These are phyloP conservation scores for Oryza australiensis DNA, from an alignment of 176 grass and related monocot species.

Conservation along the genomic window DNA sequence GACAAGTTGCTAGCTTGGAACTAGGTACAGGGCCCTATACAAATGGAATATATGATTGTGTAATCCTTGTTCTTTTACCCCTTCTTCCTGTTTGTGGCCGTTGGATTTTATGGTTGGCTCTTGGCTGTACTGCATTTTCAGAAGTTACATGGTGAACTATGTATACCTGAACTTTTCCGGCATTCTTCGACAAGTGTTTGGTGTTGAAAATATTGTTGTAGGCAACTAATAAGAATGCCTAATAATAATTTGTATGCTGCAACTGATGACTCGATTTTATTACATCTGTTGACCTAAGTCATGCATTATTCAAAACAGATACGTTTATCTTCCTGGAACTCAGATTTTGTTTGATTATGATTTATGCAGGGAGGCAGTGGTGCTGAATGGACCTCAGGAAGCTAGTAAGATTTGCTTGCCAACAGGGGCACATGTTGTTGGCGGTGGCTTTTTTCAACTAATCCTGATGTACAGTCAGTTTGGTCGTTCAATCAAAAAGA, in stretches of 20 bases:
- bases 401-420: conserved; percentile 40
- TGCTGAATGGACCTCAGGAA: conserved; percentile 52
- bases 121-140: neutral
- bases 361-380: conserved; percentile 49
- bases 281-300: neutral
- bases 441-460: conserved; percentile 57
- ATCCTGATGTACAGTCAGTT: conserved; percentile 68
- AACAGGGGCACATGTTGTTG: conserved; percentile 30
- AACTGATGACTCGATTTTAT: neutral
- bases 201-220: conserved; percentile 1
- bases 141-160: neutral
- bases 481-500: conserved; percentile 79
- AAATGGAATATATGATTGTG: neutral
- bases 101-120: conserved; percentile 1
- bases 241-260: neutral
- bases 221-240: conserved; percentile 9
- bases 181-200: neutral
- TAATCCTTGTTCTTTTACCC: neutral
- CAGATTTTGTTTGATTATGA: conserved; percentile 9
- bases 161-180: neutral
- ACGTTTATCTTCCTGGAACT: neutral
- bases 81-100: neutral
- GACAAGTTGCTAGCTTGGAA: neutral
- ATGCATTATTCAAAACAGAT: neutral
- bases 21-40: neutral